Evolutionary conservation across 2,329 filamentous ascomycete species (phyloP).

Genomic region (Arachnomyces sp.): DNA sequence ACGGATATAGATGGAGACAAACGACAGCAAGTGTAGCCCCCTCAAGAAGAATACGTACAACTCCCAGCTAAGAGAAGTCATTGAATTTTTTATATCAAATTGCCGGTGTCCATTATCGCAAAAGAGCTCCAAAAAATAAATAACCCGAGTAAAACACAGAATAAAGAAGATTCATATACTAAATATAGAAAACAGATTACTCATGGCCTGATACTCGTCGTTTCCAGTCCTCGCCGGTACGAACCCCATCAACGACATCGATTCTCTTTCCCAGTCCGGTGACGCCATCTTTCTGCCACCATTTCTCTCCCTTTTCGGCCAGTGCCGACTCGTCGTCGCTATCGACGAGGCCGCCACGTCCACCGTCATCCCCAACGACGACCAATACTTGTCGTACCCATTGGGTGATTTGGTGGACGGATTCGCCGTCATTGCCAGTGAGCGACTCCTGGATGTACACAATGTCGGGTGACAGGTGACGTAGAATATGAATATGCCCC

Average conservation of each 20-base stretch:
- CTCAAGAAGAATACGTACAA: too few species aligned
- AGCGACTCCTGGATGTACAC: slow-evolving; percentile 85
- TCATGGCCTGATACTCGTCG: slow-evolving; percentile 64
- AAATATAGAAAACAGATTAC: slow-evolving; percentile 23
- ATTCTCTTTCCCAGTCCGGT: slow-evolving; percentile 83
- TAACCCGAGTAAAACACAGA: slow-evolving; percentile 9
- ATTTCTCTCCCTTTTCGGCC: slow-evolving; percentile 32
- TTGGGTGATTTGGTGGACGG: slow-evolving; percentile 58
- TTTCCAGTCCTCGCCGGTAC: slow-evolving; percentile 80
- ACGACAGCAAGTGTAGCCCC: too few species aligned
- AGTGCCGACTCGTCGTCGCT: slow-evolving; percentile 55
- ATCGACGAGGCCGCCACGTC: slow-evolving; percentile 70
- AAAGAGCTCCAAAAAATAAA: slow-evolving; percentile 12
- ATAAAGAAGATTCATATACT: neutral
- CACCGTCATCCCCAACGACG: slow-evolving; percentile 49
- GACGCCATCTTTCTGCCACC: slow-evolving; percentile 65
- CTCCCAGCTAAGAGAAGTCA: slow-evolving; percentile 6
- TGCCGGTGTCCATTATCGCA: slow-evolving; percentile 11
- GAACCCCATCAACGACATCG: slow-evolving; percentile 74
- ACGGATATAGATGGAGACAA: too few species aligned
- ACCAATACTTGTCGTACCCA: slow-evolving; percentile 56
- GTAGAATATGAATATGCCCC: slow-evolving; percentile 78
- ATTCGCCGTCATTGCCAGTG: slow-evolving; percentile 64
- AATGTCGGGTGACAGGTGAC: slow-evolving; percentile 75
- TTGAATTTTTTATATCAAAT: slow-evolving; percentile 15